Percentiles rank a stretch among this genome's conserved stretches.
Evolutionary conservation across 2,329 filamentous ascomycete genomes (phyloP).

Genomic region (Penicillium verrucosum): DNA sequence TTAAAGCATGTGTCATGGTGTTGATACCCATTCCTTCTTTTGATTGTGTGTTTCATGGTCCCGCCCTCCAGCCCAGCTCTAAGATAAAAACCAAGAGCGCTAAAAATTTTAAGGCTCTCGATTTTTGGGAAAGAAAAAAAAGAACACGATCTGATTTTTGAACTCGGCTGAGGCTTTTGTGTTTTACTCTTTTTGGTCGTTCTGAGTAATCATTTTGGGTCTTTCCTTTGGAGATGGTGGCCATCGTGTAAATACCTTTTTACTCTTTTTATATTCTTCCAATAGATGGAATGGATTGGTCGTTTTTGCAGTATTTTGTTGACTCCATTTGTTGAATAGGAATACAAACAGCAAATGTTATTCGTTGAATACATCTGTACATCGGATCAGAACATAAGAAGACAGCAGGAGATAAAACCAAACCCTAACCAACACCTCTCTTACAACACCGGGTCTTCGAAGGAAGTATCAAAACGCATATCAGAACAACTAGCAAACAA

Average conservation of each 20-base stretch:
- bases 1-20: constrained; percentile 42
- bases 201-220: constrained; percentile 10
- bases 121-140: not conserved
- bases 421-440: not conserved
- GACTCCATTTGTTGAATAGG: not conserved
- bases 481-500: not conserved
- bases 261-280: constrained; percentile 30
- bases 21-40: constrained; percentile 42
- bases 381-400: not conserved
- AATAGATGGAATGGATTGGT: constrained; percentile 33
- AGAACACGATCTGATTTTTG: constrained; percentile 4
- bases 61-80: constrained; percentile 4
- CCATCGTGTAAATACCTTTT: constrained; percentile 24
- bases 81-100: constrained; percentile 3
- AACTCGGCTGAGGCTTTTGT: constrained; percentile 1
- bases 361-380: not conserved
- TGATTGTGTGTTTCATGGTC: constrained; percentile 30
- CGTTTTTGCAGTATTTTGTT: constrained; percentile 8
- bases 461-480: not conserved
- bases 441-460: not conserved
- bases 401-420: not conserved
- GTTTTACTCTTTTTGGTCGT: constrained; percentile 1
- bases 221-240: constrained; percentile 17
- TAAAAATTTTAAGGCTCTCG: not conserved
- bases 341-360: not conserved